A percentile compares a stretch with the other conserved stretches of the same genome.
These are phyloP conservation scores for Detonula confervacea DNA, from an alignment of 352 stramenopile species.

Conservation along the genomic window DNA sequence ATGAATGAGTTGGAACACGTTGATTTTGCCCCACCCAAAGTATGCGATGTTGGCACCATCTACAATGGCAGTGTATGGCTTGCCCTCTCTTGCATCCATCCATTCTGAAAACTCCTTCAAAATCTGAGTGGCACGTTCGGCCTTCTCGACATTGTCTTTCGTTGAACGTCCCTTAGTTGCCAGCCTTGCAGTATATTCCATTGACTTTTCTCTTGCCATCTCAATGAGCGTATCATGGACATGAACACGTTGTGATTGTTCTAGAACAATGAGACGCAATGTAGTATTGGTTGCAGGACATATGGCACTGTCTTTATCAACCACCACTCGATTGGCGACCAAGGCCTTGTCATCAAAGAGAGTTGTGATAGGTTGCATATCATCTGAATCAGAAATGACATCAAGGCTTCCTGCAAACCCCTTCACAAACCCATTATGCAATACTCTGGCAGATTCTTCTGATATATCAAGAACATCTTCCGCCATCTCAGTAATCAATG, in stretches of 20 bases:
- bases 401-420: slow-evolving; percentile 55
- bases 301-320: slow-evolving; percentile 64
- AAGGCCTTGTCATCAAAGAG: slow-evolving; percentile 45
- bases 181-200: slow-evolving; percentile 57
- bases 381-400: slow-evolving; percentile 26
- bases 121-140: slow-evolving; percentile 50
- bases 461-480: slow-evolving; percentile 81
- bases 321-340: slow-evolving; percentile 62
- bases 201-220: slow-evolving; percentile 59
- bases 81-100: slow-evolving; percentile 59
- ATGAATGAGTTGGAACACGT: slow-evolving; percentile 89
- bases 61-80: slow-evolving; percentile 88
- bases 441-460: slow-evolving; percentile 59
- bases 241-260: slow-evolving; percentile 44
- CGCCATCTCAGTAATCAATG: slow-evolving; percentile 74
- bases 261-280: slow-evolving; percentile 74
- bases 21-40: slow-evolving; percentile 91
- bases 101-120: slow-evolving; percentile 73
- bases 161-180: slow-evolving; percentile 37
- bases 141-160: slow-evolving; percentile 44
- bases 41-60: slow-evolving; percentile 94
- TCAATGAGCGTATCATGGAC: slow-evolving; percentile 56
- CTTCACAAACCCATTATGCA: slow-evolving; percentile 70
- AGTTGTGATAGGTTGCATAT: slow-evolving; percentile 43
- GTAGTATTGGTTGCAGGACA: slow-evolving; percentile 71